Evolutionary conservation across 169 alveolate species (phyloP).

Genomic region (Plasmodium ovale): DNA sequence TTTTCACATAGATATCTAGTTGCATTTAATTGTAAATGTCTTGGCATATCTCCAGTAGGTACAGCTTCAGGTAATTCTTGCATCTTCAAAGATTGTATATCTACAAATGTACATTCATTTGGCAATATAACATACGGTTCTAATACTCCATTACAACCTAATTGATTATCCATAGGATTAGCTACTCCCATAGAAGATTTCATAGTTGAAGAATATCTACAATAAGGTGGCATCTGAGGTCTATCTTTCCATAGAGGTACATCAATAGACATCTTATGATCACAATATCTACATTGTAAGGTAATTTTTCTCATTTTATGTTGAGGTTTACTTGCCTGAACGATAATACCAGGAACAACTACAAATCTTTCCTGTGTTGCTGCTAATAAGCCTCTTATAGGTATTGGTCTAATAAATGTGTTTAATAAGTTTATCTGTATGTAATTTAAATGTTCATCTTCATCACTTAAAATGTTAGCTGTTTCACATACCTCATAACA

Average conservation of each 20-base stretch:
- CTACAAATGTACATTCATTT: slow-evolving; percentile 96
- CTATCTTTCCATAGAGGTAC: slow-evolving; percentile 93
- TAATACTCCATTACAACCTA: slow-evolving; percentile 81
- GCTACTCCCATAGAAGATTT: slow-evolving; percentile 80
- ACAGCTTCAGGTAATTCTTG: slow-evolving; percentile 99
- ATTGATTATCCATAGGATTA: slow-evolving; percentile 79
- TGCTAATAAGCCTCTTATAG: slow-evolving; percentile 82
- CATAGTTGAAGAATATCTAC: slow-evolving; percentile 84
- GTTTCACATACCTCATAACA: slow-evolving; percentile 85
- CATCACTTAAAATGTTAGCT: slow-evolving; percentile 81
- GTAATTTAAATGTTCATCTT: slow-evolving; percentile 81
- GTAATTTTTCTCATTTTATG: slow-evolving; percentile 88
- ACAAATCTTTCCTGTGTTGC: slow-evolving; percentile 92
- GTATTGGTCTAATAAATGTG: slow-evolving; percentile 84
- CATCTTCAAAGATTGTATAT: slow-evolving; percentile 95
- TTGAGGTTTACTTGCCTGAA: slow-evolving; percentile 93
- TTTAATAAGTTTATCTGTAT: slow-evolving; percentile 84
- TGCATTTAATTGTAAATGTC: slow-evolving; percentile 91
- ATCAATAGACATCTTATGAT: slow-evolving; percentile 89
- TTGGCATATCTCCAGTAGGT: slow-evolving; percentile 94
- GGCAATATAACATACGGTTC: slow-evolving; percentile 95
- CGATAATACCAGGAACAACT: slow-evolving; percentile 95
- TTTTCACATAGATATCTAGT: slow-evolving; percentile 94
- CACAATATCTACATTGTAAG: slow-evolving; percentile 94
- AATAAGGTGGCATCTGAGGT: slow-evolving; percentile 84